These are phyloP conservation scores for Lecanicillium sp. DNA, from an alignment of 2,329 filamentous ascomycete species.

Conservation along the genomic window DNA sequence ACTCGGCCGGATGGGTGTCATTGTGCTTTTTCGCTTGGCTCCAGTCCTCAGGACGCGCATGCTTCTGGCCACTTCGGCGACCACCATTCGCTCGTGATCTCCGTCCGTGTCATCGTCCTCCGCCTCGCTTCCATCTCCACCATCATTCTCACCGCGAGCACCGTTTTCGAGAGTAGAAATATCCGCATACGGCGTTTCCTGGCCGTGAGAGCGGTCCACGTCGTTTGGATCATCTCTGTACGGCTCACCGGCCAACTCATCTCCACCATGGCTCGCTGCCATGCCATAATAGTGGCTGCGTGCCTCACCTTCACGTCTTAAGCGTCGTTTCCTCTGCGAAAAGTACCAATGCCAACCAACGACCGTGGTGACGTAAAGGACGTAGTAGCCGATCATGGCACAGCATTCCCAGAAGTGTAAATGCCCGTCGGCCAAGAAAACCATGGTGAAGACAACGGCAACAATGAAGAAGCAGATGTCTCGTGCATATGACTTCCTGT, in stretches of 20 bases:
- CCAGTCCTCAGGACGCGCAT: conserved; percentile 78
- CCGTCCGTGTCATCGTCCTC: conserved; percentile 43
- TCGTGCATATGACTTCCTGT: conserved; percentile 79
- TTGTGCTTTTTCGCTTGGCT: conserved; percentile 59
- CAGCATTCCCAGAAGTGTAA: conserved; percentile 84
- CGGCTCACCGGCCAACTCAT: conserved; percentile 46
- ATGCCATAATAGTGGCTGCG: conserved; percentile 62
- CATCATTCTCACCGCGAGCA: conserved; percentile 40
- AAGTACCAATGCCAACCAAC: conserved; percentile 89
- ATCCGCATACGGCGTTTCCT: conserved; percentile 20
- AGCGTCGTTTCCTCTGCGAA: conserved; percentile 50
- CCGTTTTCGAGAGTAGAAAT: conserved; percentile 36
- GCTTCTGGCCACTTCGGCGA: conserved; percentile 80
- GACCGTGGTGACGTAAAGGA: conserved; percentile 82
- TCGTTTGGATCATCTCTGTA: conserved; percentile 56
- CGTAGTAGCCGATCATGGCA: conserved; percentile 84
- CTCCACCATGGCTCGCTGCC: conserved; percentile 39
- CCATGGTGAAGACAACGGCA: conserved; percentile 78
- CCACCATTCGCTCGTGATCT: conserved; percentile 54
- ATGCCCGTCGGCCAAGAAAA: conserved; percentile 77
- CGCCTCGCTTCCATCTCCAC: conserved; percentile 26
- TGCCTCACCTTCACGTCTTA: conserved; percentile 61
- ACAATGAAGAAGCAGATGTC: conserved; percentile 90
- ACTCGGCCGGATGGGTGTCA: conserved; percentile 85
- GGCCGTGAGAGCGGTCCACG: conserved; percentile 14